Base-by-base conservation (phyloP, 139 green algal genomes). In the Chlorokybus atmophyticus region DNA sequence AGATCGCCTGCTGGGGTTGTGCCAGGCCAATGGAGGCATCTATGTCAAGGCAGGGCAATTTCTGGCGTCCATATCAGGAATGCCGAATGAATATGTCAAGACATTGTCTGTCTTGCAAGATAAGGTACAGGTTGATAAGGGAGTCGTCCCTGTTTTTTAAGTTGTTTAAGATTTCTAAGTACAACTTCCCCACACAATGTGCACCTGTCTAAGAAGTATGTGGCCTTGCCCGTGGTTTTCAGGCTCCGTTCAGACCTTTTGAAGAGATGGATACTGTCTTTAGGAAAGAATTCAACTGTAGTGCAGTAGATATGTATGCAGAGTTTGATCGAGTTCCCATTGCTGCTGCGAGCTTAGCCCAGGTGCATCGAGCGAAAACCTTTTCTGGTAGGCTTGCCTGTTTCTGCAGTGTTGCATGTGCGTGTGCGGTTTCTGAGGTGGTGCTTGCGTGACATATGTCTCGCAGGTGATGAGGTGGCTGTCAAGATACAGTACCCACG, bases 41-140 rank as follows among this genome's bases (percentile, higher is more conserved):
- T 73, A 73, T 62, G 52, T 74, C 48, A 73, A 73, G 21, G 65
- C 65, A 2, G 65, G 62, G n/a, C 65, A 73, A 50, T 73, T 73
- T 35, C 29, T 73, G 39, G 65, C 65, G 3, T 75, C 65, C n/a
- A 23, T 73, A 40, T 62, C 63, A 26, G 55, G 51, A 17, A 26
- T 73, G n/a, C 62, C 65, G n/a, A 29, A 38, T 32, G 65, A 73
- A n/a, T 68, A 61, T 56, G 62, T 25, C 6, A 61, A 21, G 3
- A 70, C 62, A 24, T 48, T 70, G 4, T 28, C 57, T 3, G 52
- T 67, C 27, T 40, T 73, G 62, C 62, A 73, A 26, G 65, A 73
- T 42, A 51, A 70, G 57, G 62, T 59, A 14, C 4, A 1, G n/a
- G n/a, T n/a, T n/a, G n/a, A 0, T 40, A 55, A 14, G 23, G 29